phyloP scores from a whole-genome alignment of 2,329 filamentous ascomycete genomes.

The Fusarium aywerte region DNA sequence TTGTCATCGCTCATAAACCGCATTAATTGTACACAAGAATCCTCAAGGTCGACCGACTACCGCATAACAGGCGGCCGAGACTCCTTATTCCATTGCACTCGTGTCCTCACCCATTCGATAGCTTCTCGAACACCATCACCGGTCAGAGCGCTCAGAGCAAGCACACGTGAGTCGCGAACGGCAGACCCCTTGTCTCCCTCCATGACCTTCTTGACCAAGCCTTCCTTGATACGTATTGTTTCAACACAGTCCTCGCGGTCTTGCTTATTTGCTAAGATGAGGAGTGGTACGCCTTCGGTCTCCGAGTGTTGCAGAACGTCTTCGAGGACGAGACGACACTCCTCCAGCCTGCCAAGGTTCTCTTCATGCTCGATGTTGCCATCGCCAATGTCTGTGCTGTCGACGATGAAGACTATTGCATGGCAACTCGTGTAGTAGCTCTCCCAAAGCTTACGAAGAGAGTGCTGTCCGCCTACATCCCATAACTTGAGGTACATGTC shows the following conservation, averaged over 20 bases:
- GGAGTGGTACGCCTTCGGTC: slow-evolving; percentile 88
- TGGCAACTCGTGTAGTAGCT: slow-evolving; percentile 95
- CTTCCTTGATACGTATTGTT: slow-evolving; percentile 97
- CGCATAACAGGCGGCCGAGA: slow-evolving; percentile 91
- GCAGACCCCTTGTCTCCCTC: slow-evolving; percentile 89
- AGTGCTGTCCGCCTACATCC: slow-evolving; percentile 96
- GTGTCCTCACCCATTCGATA: slow-evolving; percentile 93
- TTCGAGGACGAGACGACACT: slow-evolving; percentile 90
- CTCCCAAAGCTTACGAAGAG: slow-evolving; percentile 90
- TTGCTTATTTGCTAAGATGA: slow-evolving; percentile 97
- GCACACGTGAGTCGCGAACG: slow-evolving; percentile 88
- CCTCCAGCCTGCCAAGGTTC: slow-evolving; percentile 75
- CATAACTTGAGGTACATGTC: slow-evolving; percentile 99
- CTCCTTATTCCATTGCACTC: slow-evolving; percentile 98
- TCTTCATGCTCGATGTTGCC: slow-evolving; percentile 69
- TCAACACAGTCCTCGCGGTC: slow-evolving; percentile 97
- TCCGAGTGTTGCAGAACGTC: slow-evolving; percentile 88
- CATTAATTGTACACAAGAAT: slow-evolving; percentile 15
- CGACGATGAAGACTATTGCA: slow-evolving; percentile 97
- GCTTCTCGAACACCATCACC: slow-evolving; percentile 90
- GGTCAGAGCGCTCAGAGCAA: slow-evolving; percentile 91
- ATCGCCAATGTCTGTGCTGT: slow-evolving; percentile 92
- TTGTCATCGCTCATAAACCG: slow-evolving; percentile 34
- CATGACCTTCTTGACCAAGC: slow-evolving; percentile 92
- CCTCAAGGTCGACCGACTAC: slow-evolving; percentile 58